phyloP scores from a whole-genome alignment of 768 basidiomycete genomes.

The Leccinum variicolor region DNA sequence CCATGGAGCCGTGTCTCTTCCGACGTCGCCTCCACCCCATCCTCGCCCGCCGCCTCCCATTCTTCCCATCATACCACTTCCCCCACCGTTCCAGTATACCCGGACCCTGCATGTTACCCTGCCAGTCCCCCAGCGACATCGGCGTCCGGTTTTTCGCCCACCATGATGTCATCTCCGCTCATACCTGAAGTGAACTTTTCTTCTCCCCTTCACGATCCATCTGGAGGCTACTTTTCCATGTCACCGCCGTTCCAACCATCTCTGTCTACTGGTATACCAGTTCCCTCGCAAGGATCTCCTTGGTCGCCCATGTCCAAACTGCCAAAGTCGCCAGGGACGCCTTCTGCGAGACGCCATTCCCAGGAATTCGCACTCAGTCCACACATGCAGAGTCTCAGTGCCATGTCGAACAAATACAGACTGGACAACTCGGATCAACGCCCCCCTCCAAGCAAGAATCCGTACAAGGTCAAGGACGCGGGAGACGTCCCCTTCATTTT shows the following conservation, averaged over 20 bases:
- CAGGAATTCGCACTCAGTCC: slow-evolving; percentile 20
- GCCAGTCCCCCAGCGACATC: slow-evolving; percentile 7
- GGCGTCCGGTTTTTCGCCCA: slow-evolving; percentile 8
- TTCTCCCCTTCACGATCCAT: slow-evolving; percentile 10
- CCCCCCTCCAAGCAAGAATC: slow-evolving; percentile 3
- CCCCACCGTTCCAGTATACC: slow-evolving; percentile 20
- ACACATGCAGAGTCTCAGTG: slow-evolving; percentile 18
- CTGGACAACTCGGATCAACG: slow-evolving; percentile 18
- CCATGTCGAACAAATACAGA: slow-evolving; percentile 26
- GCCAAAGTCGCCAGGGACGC: slow-evolving; percentile 5
- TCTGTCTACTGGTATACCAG: slow-evolving; percentile 5
- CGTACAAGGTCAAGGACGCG: slow-evolving; percentile 26
- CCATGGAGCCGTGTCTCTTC: slow-evolving; percentile 16
- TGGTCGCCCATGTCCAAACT: slow-evolving; percentile 14
- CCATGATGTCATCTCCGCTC: slow-evolving; percentile 2
- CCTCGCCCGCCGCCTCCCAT: slow-evolving; percentile 22
- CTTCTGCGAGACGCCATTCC: slow-evolving; percentile 14
- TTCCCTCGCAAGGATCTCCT: slow-evolving; percentile 13
- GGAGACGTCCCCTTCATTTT: slow-evolving; percentile 32
- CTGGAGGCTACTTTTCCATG: slow-evolving; percentile 12
- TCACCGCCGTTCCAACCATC: slow-evolving; percentile 14
- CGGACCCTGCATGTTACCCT: slow-evolving; percentile 19
- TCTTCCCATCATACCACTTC: slow-evolving; percentile 20
- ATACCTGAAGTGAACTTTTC: slow-evolving; percentile 17
- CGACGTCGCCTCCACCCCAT: slow-evolving; percentile 21